A percentile compares a stretch with the other conserved stretches of the same genome.
Conservation (phyloP, 257 asterid genomes). For the Salvia hispanica region DNA sequence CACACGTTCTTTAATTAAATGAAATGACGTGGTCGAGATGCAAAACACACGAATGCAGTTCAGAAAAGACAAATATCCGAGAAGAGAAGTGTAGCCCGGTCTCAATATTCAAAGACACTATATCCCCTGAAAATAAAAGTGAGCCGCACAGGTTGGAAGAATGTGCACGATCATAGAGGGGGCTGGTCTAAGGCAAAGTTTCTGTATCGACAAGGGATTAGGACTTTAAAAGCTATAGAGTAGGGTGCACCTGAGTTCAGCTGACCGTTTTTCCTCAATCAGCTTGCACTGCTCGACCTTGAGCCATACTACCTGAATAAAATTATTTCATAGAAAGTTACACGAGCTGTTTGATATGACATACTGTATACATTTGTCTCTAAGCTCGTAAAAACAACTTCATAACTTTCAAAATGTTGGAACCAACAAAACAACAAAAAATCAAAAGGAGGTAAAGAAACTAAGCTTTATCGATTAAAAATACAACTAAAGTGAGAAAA, state of each 20-base stretch:
- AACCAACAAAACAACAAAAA: not conserved
- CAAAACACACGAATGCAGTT: not conserved
- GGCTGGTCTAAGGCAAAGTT: not conserved
- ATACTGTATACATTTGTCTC: not conserved
- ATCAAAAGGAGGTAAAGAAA: not conserved
- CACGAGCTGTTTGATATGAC: conserved; percentile 6
- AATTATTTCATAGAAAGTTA: conserved; percentile 12
- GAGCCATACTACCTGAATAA: conserved; percentile 83
- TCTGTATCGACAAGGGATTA: conserved; percentile 8
- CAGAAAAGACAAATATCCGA: not conserved
- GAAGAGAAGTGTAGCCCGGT: not conserved
- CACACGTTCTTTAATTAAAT: not conserved
- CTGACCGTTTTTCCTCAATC: conserved; percentile 86
- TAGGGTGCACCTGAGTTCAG: conserved; percentile 76
- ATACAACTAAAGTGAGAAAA: conserved; percentile 2
- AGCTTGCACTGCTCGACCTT: conserved; percentile 87
- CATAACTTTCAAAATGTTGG: not conserved
- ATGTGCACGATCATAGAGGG: not conserved
- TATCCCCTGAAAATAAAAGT: not conserved
- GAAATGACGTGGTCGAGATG: not conserved
- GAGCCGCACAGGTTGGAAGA: not conserved
- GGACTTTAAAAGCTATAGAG: not conserved
- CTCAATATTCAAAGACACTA: not conserved
- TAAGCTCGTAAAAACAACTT: not conserved
- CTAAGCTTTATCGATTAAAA: not conserved